Percentiles rank a stretch among this genome's conserved stretches.
These are phyloP conservation scores for Eudorina sp. DNA, from an alignment of 139 green algal species.

Conservation along the genomic window DNA sequence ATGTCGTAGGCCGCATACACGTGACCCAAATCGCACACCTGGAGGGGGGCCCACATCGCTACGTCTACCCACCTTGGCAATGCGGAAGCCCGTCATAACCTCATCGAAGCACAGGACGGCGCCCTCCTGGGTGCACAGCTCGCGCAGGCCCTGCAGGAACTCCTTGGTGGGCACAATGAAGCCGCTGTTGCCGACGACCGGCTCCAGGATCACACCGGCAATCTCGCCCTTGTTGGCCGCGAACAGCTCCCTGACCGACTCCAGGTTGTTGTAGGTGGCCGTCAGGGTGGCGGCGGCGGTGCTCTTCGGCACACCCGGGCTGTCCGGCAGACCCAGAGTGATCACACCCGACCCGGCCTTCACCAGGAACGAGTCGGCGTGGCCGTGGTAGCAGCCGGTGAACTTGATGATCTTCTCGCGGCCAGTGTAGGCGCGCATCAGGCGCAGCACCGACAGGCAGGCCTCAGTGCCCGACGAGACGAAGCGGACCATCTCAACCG, in stretches of 20 bases:
- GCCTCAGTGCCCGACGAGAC: slow-evolving; percentile 98
- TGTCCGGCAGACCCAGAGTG: slow-evolving; percentile 98
- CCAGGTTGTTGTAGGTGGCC: slow-evolving; percentile 85
- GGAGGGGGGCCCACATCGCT: too few relatives aligned
- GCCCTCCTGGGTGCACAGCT: slow-evolving; percentile 88
- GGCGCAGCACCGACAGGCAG: slow-evolving; percentile 96
- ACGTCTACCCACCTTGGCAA: slow-evolving; percentile 79
- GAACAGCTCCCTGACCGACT: slow-evolving; percentile 85
- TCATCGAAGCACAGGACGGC: slow-evolving; percentile 98
- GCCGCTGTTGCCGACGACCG: slow-evolving; percentile 95
- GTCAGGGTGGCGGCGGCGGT: slow-evolving; percentile 74
- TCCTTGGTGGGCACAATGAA: slow-evolving; percentile 96
- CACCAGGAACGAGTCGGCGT: slow-evolving; percentile 96
- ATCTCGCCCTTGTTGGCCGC: slow-evolving; percentile 97
- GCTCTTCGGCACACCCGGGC: slow-evolving; percentile 78
- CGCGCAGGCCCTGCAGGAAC: slow-evolving; percentile 94
- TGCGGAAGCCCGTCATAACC: slow-evolving; percentile 96
- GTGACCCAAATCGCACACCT: too few relatives aligned
- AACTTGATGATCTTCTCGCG: slow-evolving; percentile 96
- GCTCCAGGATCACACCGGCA: slow-evolving; percentile 97
- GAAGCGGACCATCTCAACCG: slow-evolving; percentile 99
- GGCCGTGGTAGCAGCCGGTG: slow-evolving; percentile 98
- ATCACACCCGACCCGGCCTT: slow-evolving; percentile 91
- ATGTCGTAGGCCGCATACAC: too few relatives aligned
- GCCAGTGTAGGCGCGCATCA: slow-evolving; percentile 98